A percentile compares a stretch with the other conserved stretches of the same genome.
phyloP scores from a whole-genome alignment of 1,139 yeast genomes.

The Groenewaldozyma sp. region DNA sequence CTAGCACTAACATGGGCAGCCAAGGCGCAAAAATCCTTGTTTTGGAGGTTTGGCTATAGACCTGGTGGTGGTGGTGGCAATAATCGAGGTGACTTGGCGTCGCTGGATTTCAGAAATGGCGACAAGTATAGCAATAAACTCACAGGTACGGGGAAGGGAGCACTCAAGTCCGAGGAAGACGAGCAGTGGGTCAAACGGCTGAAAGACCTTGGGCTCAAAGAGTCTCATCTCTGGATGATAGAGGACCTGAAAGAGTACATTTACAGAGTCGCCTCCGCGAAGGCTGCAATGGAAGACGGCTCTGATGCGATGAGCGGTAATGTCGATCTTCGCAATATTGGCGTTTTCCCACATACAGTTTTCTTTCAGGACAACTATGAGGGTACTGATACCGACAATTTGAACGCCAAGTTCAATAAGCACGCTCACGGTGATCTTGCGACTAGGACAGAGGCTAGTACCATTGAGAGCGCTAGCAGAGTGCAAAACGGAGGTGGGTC shows the following conservation, averaged over 20 bases:
- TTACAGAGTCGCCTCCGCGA: slow-evolving; percentile 42
- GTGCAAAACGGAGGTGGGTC: background rate
- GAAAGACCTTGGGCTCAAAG: slow-evolving; percentile 59
- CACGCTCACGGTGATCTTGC: background rate
- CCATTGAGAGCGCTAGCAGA: background rate
- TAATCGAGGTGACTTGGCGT: slow-evolving; percentile 26
- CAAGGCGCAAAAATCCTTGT: slow-evolving; percentile 55
- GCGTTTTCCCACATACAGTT: slow-evolving; percentile 50
- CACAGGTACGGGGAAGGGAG: background rate
- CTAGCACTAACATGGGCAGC: slow-evolving; percentile 65
- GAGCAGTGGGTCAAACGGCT: slow-evolving; percentile 64
- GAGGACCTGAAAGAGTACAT: slow-evolving; percentile 52
- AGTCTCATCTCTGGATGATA: slow-evolving; percentile 76
- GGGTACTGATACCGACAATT: background rate
- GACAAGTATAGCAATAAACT: background rate
- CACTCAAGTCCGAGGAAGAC: slow-evolving; percentile 42
- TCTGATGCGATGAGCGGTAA: slow-evolving; percentile 3
- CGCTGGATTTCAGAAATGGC: slow-evolving; percentile 2
- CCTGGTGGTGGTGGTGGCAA: background rate
- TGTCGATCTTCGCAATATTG: slow-evolving; percentile 27
- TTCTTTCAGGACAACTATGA: slow-evolving; percentile 49
- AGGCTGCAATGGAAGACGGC: slow-evolving; percentile 6
- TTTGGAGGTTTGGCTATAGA: slow-evolving; percentile 55
- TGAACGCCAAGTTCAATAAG: background rate
- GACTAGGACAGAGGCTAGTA: too few relatives aligned